phyloP scores from a whole-genome alignment of 2,329 filamentous ascomycete genomes.

The Pyrenophora graminea region DNA sequence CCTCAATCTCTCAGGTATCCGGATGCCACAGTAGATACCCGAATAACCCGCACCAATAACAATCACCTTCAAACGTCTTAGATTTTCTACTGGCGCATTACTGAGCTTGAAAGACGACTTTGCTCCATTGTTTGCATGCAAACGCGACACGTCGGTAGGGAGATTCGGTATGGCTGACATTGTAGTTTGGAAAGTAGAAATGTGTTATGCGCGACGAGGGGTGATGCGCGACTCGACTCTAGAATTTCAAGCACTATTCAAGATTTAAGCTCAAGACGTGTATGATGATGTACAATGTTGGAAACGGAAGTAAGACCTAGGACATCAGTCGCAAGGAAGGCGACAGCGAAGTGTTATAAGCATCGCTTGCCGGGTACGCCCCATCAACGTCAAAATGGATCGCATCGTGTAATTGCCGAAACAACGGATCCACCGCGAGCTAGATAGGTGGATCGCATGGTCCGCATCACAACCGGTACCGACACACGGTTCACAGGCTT shows the following conservation, averaged over 20 bases:
- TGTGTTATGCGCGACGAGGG: not conserved
- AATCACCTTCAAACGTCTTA: conserved; percentile 49
- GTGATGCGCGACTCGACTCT: conserved; percentile 3
- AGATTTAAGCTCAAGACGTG: conserved; percentile 6
- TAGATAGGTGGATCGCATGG: conserved; percentile 3
- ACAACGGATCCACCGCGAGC: conserved; percentile 1
- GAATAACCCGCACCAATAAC: conserved; percentile 53
- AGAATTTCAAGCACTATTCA: conserved; percentile 12
- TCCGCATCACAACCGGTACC: conserved; percentile 2
- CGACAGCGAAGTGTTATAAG: conserved; percentile 7
- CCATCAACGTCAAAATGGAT: not conserved
- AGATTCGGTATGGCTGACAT: conserved; percentile 42
- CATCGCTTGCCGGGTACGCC: not conserved
- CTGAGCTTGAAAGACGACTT: conserved; percentile 36
- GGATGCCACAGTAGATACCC: conserved; percentile 51
- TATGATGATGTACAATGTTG: conserved; percentile 20
- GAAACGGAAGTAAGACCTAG: conserved; percentile 6
- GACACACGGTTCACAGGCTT: conserved; percentile 9
- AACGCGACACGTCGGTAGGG: conserved; percentile 24
- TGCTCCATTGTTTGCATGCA: conserved; percentile 9
- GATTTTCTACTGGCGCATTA: conserved; percentile 49
- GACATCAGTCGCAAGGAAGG: conserved; percentile 1
- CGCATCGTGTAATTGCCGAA: conserved; percentile 23
- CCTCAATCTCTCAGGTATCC: conserved; percentile 48
- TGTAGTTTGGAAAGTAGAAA: conserved; percentile 1